Base-by-base conservation (phyloP, 306 rosid genomes). In the Cyamopsis tetragonoloba region DNA sequence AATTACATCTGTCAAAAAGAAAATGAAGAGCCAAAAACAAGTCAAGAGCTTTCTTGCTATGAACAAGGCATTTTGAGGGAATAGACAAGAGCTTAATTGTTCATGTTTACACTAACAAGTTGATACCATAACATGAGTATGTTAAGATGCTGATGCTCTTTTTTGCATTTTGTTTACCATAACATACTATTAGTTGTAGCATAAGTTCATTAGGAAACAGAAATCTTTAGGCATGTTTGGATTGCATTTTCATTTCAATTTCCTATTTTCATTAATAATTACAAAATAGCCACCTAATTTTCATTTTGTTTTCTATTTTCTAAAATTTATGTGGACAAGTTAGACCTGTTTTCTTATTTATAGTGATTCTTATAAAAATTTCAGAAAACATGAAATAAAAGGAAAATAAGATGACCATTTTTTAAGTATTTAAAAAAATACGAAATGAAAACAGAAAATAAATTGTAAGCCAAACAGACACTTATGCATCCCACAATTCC, bases 1-100 rank as follows among this genome's bases (percentile, higher is more conserved):
- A 66, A 59, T 44, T 48, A 14, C 70, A 66, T 76, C 98, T 82
- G 92, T 56, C 66, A 66, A 81, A 77, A 77, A n/a, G n/a, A 41
- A 79, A 74, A 61, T 22, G 67, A 43, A 47, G 66, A 49, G 15
- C 55, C 31, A 38, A 53, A 66, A 43, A 50, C 68, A 30, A 48
- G 53, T 42, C 35, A 7, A 48, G 4, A 43, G 19, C 17, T 53
- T 49, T 39, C 18, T 68, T n/a, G 43, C 6, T 63, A 48, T 27
- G 28, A 18, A 34, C 41, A 53, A 5, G n/a, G n/a, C 41, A 69
- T 47, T 64, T 57, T 44, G 38, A 42, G 62, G 42, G 17, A 65
- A 39, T 20, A 7, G n/a, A 26, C 7, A 51, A 22, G 27, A 72
- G 27, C 43, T 58, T 37, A 4, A 48, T 13, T 14, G 47, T 24